A percentile compares a stretch with the other conserved stretches of the same genome.
These are phyloP conservation scores for Candida alai DNA, from an alignment of 805 yeast species.

Conservation along the genomic window DNA sequence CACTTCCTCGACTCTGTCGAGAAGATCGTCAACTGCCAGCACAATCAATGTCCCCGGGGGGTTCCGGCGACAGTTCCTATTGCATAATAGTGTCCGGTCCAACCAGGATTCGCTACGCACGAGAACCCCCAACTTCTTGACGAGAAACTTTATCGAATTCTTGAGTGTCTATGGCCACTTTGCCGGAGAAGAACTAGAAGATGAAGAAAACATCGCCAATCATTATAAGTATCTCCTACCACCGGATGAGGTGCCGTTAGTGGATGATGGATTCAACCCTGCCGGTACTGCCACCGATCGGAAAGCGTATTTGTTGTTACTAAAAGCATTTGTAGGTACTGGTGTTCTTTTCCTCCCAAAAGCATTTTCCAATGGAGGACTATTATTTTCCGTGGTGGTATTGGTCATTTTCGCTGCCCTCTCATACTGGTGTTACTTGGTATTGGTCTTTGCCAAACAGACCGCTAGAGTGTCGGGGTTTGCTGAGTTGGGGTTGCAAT, in stretches of 20 bases:
- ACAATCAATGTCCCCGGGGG: conserved; percentile 79
- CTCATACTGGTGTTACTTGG: conserved; percentile 76
- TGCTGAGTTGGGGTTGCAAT: conserved; percentile 65
- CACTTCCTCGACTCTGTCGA: conserved; percentile 10
- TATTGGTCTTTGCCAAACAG: conserved; percentile 55
- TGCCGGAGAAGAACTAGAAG: conserved; percentile 80
- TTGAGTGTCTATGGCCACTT: conserved; percentile 79
- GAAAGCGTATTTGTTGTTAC: conserved; percentile 66
- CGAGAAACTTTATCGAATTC: conserved; percentile 74
- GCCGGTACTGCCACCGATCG: conserved; percentile 67
- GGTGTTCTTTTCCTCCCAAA: conserved; percentile 69
- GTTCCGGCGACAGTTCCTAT: conserved; percentile 66
- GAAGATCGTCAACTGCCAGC: conserved; percentile 65
- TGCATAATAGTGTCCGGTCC: conserved; percentile 26
- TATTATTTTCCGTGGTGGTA: conserved; percentile 51
- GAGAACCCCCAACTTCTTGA: conserved; percentile 45
- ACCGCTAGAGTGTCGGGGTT: conserved; percentile 67
- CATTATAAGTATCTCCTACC: conserved; percentile 33
- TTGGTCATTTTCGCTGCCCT: conserved; percentile 60
- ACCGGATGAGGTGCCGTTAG: conserved; percentile 6
- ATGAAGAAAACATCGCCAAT: conserved; percentile 55
- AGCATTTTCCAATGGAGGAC: conserved; percentile 72
- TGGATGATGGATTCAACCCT: conserved; percentile 21
- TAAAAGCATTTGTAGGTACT: conserved; percentile 76
- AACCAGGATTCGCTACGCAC: conserved; percentile 16